Evolutionary conservation across 2,329 filamentous ascomycete genomes (phyloP).

Genomic region (Pseudocercospora fijiensis): DNA sequence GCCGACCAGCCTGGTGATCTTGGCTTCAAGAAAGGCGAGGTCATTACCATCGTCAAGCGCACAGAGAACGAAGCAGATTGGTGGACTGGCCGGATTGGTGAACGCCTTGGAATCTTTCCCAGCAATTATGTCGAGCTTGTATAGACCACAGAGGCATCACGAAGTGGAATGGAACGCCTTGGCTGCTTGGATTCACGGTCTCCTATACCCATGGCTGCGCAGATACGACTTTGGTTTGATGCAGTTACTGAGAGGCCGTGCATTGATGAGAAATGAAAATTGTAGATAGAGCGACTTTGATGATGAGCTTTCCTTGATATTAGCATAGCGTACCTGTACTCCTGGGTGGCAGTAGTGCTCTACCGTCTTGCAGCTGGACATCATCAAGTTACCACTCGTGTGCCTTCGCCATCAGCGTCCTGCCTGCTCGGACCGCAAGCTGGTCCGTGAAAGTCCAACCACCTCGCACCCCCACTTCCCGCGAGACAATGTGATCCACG

Average conservation of each 20-base stretch:
- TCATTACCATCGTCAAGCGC: conserved; percentile 92
- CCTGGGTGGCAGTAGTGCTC: not conserved
- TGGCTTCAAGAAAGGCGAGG: conserved; percentile 93
- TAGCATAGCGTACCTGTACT: conserved; percentile 1
- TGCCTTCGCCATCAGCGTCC: not conserved
- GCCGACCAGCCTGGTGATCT: conserved; percentile 89
- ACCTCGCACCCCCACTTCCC: not conserved
- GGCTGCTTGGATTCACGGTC: not conserved
- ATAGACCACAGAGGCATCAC: not conserved
- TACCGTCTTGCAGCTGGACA: not conserved
- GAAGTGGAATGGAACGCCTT: not conserved
- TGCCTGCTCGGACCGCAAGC: not conserved
- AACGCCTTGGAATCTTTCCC: conserved; percentile 81
- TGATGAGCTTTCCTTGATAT: not conserved
- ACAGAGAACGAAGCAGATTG: conserved; percentile 93
- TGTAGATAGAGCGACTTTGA: not conserved
- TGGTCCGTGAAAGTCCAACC: not conserved
- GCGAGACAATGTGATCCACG: not conserved
- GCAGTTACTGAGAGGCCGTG: not conserved
- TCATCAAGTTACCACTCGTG: not conserved
- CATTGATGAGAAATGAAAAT: not conserved
- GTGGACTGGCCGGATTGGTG: conserved; percentile 93
- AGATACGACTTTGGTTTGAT: not conserved
- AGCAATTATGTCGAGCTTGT: conserved; percentile 38
- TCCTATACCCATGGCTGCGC: not conserved